A percentile compares a stretch with the other conserved stretches of the same genome.
Conservation (phyloP, 768 basidiomycete genomes). For the Tulasnella sp. region DNA sequence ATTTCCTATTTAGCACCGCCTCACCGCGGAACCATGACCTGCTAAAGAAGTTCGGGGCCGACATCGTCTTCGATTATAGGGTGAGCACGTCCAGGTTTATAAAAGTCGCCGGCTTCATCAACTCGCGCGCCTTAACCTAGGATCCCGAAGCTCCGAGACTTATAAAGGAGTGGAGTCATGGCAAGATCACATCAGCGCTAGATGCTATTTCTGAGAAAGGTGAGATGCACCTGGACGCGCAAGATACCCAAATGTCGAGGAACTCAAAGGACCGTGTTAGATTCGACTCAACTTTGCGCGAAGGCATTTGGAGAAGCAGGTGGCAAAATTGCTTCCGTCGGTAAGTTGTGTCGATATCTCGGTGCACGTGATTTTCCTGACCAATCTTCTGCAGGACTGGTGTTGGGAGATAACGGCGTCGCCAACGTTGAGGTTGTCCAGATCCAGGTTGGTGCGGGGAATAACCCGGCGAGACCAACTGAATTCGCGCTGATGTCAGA, state of each 20-base stretch:
- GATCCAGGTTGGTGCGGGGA: not conserved
- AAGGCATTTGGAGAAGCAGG: not conserved
- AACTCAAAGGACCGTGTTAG: too few relatives aligned
- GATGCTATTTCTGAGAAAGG: slow-evolving; percentile 13
- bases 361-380: too few relatives aligned
- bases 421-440: too few relatives aligned
- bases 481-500: not conserved
- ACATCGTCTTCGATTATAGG: slow-evolving; percentile 33
- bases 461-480: not conserved
- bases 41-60: slow-evolving; percentile 34
- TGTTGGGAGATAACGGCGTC: too few relatives aligned
- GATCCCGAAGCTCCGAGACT: slow-evolving; percentile 6
- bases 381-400: too few relatives aligned
- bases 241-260: too few relatives aligned
- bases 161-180: slow-evolving; percentile 8
- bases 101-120: not conserved
- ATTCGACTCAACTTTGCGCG: slow-evolving; percentile 5
- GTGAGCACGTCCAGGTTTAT: not conserved
- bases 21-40: slow-evolving; percentile 32
- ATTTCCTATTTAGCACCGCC: slow-evolving; percentile 25
- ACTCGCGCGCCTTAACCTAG: not conserved
- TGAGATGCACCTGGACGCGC: too few relatives aligned
- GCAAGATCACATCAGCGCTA: not conserved
- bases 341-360: not conserved
- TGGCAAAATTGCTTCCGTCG: slow-evolving; percentile 4